Base-by-base conservation (phyloP, 306 rosid species). In the Prunus mira region DNA sequence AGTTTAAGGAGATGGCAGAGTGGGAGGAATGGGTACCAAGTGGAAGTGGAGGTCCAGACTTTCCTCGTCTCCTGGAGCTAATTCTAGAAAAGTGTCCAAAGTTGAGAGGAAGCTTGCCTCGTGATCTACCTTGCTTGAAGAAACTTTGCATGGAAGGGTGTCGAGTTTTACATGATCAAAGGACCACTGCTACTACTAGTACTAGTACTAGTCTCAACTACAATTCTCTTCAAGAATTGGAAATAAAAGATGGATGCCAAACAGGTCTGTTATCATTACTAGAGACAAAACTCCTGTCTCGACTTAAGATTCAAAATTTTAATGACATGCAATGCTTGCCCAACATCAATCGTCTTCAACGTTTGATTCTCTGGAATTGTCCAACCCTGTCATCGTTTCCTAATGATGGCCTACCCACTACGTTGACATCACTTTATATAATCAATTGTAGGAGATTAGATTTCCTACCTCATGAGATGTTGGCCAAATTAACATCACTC, bases 281-380 rank as follows among this genome's bases (percentile, higher is more conserved):
- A 7, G 20, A 28, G n/a, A 61, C 5, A 12, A 38, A 61, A 9
- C 5, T 6, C 9, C 17, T 60, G 1, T 5, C 34, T 4, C 2
- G 0, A 2, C 18, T 60, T 60, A 0, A 0, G 0, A 60, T 60
- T 60, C 65, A 0, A 12, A 5, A 24, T 12, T 60, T 25, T 5
- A 11, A 17, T 60, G 3, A 19, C 12, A 6, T 2, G 15, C n/a
- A 28, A 0, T 63, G 67, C 45, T 63, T 63, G 13, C 43, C 43
- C 20, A 17, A 62, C n/a, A 62, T 41, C 67, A 27, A 17, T 18
- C 12, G 15, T 18, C 69, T 64, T 64, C 1, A 9, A 17, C 0
- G 0, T 0, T 32, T 32, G 45, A 9, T 0, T 1, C 49, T 64
- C 3, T 0, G 0, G 18, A 0, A 34, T 3, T 34, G 13, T n/a